A percentile compares a stretch with the other conserved stretches of the same genome.
Evolutionary conservation across 257 asterid species (phyloP).

Genomic region (Fraxinus americana): DNA sequence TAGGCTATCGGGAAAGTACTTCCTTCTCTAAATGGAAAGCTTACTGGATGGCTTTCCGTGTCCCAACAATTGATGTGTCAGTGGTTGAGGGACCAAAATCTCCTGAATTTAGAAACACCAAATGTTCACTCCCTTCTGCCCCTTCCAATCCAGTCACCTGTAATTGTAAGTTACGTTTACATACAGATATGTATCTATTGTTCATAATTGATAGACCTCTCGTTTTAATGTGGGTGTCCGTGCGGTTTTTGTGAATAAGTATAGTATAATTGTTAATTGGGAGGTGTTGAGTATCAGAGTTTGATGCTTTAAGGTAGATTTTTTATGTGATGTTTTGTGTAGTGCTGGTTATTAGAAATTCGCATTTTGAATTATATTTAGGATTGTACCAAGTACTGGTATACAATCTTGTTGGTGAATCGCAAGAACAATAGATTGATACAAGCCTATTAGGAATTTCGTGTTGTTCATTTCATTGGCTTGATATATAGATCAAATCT

Average conservation of each 20-base stretch:
- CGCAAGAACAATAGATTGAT: background rate
- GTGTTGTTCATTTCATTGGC: background rate
- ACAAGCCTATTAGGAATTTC: background rate
- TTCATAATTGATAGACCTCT: background rate
- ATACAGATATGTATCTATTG: background rate
- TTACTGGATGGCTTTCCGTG: too few relatives aligned
- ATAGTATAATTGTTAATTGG: too few relatives aligned
- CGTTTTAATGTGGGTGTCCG: background rate
- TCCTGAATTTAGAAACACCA: slow-evolving; percentile 63
- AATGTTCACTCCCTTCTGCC: slow-evolving; percentile 96
- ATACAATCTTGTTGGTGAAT: background rate
- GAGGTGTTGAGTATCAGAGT: background rate
- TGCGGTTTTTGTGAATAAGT: background rate
- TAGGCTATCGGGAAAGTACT: too few relatives aligned
- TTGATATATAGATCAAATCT: background rate
- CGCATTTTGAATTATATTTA: too few relatives aligned
- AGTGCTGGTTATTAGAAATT: too few relatives aligned
- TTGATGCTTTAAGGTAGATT: too few relatives aligned
- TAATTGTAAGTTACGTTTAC: slow-evolving; percentile 56
- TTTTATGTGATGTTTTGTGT: background rate
- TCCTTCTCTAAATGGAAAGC: too few relatives aligned
- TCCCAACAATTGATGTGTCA: too few relatives aligned
- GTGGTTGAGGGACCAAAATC: too few relatives aligned
- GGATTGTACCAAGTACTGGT: background rate
- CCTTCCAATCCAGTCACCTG: slow-evolving; percentile 85